Evolutionary conservation across 2,329 filamentous ascomycete species (phyloP).

Genomic region (Amylocarpus encephaloides): DNA sequence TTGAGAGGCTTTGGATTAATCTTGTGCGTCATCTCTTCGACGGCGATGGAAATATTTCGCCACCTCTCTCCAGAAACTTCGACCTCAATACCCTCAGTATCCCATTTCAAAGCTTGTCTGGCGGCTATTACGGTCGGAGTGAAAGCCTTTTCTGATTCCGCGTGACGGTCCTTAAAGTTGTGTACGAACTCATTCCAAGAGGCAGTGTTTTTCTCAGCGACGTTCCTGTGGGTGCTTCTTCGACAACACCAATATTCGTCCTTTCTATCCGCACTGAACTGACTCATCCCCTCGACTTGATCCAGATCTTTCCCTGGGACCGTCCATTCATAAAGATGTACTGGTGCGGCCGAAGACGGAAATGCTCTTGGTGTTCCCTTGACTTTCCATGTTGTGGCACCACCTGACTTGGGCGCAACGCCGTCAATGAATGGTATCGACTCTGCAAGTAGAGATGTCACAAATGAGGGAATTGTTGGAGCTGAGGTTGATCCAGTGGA

Average conservation of each 20-base stretch:
- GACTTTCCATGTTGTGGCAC: constrained; percentile 41
- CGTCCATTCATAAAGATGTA: constrained; percentile 48
- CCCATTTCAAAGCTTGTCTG: constrained; percentile 39
- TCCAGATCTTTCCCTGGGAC: constrained; percentile 41
- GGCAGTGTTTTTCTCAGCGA: constrained; percentile 45
- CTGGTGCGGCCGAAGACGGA: constrained; percentile 41
- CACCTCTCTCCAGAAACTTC: constrained; percentile 36
- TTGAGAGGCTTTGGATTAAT: constrained; percentile 52
- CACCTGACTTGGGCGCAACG: constrained; percentile 39
- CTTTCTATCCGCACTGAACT: constrained; percentile 28
- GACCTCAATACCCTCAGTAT: constrained; percentile 37
- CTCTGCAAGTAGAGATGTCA: constrained; percentile 50
- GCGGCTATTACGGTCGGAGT: constrained; percentile 49
- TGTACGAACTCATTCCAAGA: constrained; percentile 57
- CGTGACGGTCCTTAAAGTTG: constrained; percentile 53
- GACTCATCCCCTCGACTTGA: constrained; percentile 30
- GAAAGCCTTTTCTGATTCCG: constrained; percentile 50
- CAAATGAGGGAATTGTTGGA: constrained; percentile 40
- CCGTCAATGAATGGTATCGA: constrained; percentile 52
- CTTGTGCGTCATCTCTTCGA: constrained; percentile 61
- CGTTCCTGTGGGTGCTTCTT: constrained; percentile 54
- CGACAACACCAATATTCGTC: constrained; percentile 59
- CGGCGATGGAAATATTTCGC: constrained; percentile 41
- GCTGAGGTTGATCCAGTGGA: constrained; percentile 9
- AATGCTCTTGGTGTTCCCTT: constrained; percentile 43